Percentiles rank a stretch among this genome's conserved stretches.
Conservation (phyloP, 2,329 filamentous ascomycete species). For the Cladophialophora bantiana region DNA sequence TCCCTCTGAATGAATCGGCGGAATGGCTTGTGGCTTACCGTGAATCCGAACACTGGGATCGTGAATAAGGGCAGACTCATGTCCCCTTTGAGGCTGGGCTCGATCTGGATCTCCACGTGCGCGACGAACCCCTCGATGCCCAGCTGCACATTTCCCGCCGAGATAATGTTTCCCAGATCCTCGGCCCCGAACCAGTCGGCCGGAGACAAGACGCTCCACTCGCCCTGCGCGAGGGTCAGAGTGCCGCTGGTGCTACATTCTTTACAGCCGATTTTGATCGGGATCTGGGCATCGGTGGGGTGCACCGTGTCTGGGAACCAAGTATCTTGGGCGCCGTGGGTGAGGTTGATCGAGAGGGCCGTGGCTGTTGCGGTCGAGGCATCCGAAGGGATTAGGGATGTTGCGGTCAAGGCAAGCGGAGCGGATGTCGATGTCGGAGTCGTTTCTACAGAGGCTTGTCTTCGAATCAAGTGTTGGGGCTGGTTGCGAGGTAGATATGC, state of each 20-base stretch:
- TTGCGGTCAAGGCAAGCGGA: not conserved
- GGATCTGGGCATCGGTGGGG: not conserved
- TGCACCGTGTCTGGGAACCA: constrained; percentile 6
- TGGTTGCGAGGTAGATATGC: not conserved
- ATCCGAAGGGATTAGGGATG: constrained; percentile 14
- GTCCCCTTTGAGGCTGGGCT: not conserved
- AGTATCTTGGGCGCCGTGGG: not conserved
- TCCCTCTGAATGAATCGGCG: not conserved
- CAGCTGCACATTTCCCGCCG: constrained; percentile 12
- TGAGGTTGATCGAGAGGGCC: constrained; percentile 11
- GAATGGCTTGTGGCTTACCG: constrained; percentile 4
- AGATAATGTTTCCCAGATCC: constrained; percentile 10
- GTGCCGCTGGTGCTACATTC: constrained; percentile 14
- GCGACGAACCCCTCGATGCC: constrained; percentile 11
- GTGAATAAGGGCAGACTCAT: constrained; percentile 9
- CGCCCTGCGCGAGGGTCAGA: constrained; percentile 12
- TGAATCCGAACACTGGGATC: constrained; percentile 8
- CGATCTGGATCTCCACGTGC: constrained; percentile 11
- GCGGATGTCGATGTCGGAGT: not conserved
- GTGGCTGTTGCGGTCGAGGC: constrained; percentile 6
- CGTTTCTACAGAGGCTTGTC: constrained; percentile 6
- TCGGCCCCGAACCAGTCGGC: not conserved
- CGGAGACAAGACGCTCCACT: constrained; percentile 7
- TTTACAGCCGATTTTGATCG: constrained; percentile 16
- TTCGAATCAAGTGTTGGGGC: not conserved